phyloP scores from a whole-genome alignment of 1,139 yeast genomes.

The Taiozyma sp. region DNA sequence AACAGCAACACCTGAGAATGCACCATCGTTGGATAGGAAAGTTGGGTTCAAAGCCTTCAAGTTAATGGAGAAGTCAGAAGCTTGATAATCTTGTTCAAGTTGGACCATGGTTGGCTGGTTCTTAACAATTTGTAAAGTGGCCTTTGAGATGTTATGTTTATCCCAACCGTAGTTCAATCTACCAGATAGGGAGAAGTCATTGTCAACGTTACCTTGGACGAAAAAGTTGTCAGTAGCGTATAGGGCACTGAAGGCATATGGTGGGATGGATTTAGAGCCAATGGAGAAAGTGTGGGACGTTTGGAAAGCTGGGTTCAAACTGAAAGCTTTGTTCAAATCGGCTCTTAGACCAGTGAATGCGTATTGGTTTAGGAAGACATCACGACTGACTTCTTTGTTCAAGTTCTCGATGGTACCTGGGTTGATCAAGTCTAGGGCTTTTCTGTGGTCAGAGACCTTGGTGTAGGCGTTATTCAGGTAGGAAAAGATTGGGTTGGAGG shows the following conservation, averaged over 20 bases:
- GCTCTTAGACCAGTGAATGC: constrained; percentile 96
- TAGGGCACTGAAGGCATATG: constrained; percentile 87
- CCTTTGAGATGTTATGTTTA: constrained; percentile 70
- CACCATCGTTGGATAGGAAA: constrained; percentile 52
- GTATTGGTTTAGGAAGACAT: constrained; percentile 84
- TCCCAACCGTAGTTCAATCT: constrained; percentile 93
- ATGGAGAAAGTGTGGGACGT: constrained; percentile 90
- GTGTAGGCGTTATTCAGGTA: constrained; percentile 74
- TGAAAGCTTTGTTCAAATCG: constrained; percentile 88
- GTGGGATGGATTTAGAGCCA: constrained; percentile 84
- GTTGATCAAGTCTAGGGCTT: constrained; percentile 73
- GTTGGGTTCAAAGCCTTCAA: constrained; percentile 90
- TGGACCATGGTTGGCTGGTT: constrained; percentile 95
- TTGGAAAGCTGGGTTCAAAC: constrained; percentile 94
- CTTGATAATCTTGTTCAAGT: constrained; percentile 94
- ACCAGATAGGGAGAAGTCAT: constrained; percentile 80
- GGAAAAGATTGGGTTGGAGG: constrained; percentile 79
- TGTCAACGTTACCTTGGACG: constrained; percentile 88
- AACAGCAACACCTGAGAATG: constrained; percentile 84
- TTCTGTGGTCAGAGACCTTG: constrained; percentile 72
- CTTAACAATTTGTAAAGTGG: constrained; percentile 81
- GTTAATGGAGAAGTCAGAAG: constrained; percentile 81
- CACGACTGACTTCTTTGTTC: constrained; percentile 89
- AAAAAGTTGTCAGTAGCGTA: constrained; percentile 84
- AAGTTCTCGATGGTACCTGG: constrained; percentile 96